Conservation (phyloP, 2,329 filamentous ascomycete species). For the Apiospora hydei region DNA sequence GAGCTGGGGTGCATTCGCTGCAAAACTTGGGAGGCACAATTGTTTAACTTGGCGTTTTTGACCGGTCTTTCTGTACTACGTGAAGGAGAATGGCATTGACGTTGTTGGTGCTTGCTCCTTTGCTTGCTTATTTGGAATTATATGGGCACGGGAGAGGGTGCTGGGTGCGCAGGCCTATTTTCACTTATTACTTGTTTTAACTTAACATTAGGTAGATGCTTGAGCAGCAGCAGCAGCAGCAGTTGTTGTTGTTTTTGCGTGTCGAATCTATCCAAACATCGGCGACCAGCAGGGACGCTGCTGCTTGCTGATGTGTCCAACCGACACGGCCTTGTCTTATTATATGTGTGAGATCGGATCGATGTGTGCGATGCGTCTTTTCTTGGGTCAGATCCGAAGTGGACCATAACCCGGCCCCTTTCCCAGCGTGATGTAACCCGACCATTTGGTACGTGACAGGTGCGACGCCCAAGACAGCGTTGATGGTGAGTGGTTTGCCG, state of each 20-base stretch:
- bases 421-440: not conserved
- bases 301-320: not conserved
- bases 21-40: not conserved
- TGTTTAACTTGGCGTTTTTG: constrained; percentile 7
- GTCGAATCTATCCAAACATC: not conserved
- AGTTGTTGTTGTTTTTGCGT: not conserved
- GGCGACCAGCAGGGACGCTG: not conserved
- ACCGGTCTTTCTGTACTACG: not conserved
- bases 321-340: not conserved
- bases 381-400: constrained; percentile 5
- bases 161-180: not conserved
- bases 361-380: not conserved
- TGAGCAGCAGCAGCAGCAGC: not conserved
- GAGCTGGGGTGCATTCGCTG: not conserved
- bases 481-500: not conserved
- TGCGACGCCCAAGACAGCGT: not conserved
- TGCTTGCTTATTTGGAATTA: not conserved
- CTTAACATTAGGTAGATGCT: not conserved
- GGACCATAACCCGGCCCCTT: not conserved
- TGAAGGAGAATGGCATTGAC: not conserved
- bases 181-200: not conserved
- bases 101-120: not conserved
- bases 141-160: not conserved
- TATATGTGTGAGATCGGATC: constrained; percentile 11
- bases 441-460: not conserved